Base-by-base conservation (phyloP, 202 grass and related monocot species). In the Digitaria exilis region DNA sequence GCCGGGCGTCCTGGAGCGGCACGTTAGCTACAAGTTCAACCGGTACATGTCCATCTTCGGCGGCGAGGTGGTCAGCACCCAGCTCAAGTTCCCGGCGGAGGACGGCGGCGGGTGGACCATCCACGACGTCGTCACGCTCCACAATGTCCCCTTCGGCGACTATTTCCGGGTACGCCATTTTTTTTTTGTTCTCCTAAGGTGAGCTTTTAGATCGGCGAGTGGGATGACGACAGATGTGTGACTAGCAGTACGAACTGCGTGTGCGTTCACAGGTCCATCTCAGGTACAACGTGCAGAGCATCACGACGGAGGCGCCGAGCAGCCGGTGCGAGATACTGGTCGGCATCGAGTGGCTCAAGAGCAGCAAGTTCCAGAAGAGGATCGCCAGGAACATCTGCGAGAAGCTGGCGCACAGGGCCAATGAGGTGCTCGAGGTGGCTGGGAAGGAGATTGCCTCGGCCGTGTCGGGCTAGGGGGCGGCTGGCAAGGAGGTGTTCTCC, bases 41-140 rank as follows among this genome's bases (percentile, higher is more conserved):
- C 89, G 92, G 2, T 91, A 93, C 79, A 90, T 91, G 77, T 87
- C 90, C 30, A 89, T 95, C 59, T 93, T 95, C 74, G 90, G 90
- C 13, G 89, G 95, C n/a, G 92, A 98, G 80, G 96, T 93, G 61
- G 69, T 83, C 32, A 93, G 92, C 79, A 90, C 77, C 22, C 92
- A 98, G 78, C 55, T 87, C 22, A 95, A 93, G 74, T 73, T 69
- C 21, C 78, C 84, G 1, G 72, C 81, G 49, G 73, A 82, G 18
- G 84, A 86, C 76, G 78, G 76, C 84, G 69, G 82, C 69, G 87
- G 90, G 4, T 95, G 96, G 96, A 84, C 77, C 32, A 79, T 95
- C 42, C 59, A 95, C 81, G 92, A 93, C 67, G 83, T 88, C 5
- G 84, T 91, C 76, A 88, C 88, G 30, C 91, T 93, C 16, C 90